phyloP scores from a whole-genome alignment of 371 early-diverging fungal species.

The Syncephalastrum monosporum region DNA sequence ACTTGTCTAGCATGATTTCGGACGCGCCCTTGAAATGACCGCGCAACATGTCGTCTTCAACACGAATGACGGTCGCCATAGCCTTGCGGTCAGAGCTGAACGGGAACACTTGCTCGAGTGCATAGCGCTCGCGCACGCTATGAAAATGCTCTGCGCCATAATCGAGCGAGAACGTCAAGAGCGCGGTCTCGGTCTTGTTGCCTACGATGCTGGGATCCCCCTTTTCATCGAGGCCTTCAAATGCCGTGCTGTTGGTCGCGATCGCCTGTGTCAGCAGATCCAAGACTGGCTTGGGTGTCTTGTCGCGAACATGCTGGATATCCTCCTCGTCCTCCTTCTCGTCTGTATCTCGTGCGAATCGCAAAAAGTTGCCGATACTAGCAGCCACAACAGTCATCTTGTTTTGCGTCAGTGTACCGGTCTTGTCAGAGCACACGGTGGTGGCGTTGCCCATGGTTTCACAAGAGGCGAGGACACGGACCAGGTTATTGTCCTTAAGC shows the following conservation, averaged over 20 bases:
- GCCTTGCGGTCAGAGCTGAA: conserved; percentile 86
- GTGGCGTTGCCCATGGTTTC: conserved; percentile 96
- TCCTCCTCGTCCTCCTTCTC: conserved; percentile 64
- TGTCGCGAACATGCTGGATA: conserved; percentile 24
- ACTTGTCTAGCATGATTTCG: conserved; percentile 70
- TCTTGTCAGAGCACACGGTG: conserved; percentile 90
- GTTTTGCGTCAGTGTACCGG: conserved; percentile 90
- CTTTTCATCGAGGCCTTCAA: conserved; percentile 59
- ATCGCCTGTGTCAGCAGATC: conserved; percentile 61
- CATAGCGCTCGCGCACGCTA: conserved; percentile 41
- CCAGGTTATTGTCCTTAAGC: conserved; percentile 90
- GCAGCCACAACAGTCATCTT: conserved; percentile 85
- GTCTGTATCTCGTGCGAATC: conserved; percentile 34
- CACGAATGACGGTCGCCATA: conserved; percentile 79
- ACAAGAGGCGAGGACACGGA: conserved; percentile 87
- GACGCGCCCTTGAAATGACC: conserved; percentile 86
- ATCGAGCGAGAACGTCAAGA: conserved; percentile 64
- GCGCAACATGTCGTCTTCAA: conserved; percentile 51
- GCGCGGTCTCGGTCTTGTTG: conserved; percentile 87
- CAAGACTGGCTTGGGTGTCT: conserved; percentile 38
- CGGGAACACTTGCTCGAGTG: conserved; percentile 65
- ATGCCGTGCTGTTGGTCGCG: conserved; percentile 70
- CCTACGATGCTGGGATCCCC: conserved; percentile 60
- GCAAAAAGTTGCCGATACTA: conserved; percentile 46
- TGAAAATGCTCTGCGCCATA: conserved; percentile 51